These are phyloP conservation scores for Alternaria postmessia DNA, from an alignment of 2,329 filamentous ascomycete species.

Conservation along the genomic window DNA sequence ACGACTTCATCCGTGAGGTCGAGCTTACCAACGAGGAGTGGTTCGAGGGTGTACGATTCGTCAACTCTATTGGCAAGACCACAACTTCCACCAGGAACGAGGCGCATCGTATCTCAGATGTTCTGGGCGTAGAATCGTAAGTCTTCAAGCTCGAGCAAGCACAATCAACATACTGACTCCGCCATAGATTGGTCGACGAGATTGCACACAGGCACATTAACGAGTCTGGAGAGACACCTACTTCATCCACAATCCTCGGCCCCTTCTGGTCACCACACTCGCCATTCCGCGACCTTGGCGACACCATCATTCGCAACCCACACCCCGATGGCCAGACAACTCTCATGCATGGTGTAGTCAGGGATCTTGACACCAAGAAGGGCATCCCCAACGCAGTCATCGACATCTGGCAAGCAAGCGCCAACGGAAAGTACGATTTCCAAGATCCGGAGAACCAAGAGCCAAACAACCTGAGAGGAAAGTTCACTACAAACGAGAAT, in stretches of 20 bases:
- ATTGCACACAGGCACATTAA: conserved; percentile 71
- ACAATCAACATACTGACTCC: neutral
- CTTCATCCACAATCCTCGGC: conserved; percentile 78
- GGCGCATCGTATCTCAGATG: conserved; percentile 74
- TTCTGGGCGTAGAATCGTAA: conserved; percentile 76
- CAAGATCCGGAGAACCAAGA: conserved; percentile 75
- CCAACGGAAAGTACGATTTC: conserved; percentile 80
- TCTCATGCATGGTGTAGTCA: conserved; percentile 74
- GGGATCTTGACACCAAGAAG: conserved; percentile 70
- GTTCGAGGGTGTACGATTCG: conserved; percentile 76
- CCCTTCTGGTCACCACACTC: conserved; percentile 81
- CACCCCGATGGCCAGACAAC: conserved; percentile 65
- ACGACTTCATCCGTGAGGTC: conserved; percentile 80
- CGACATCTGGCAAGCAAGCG: conserved; percentile 80
- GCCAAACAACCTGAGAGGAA: conserved; percentile 78
- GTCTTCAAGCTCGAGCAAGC: conserved; percentile 35
- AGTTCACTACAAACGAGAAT: conserved; percentile 74
- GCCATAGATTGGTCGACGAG: conserved; percentile 67
- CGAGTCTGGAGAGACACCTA: conserved; percentile 68
- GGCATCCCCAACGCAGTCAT: conserved; percentile 73
- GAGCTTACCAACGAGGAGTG: conserved; percentile 81
- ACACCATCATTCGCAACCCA: conserved; percentile 70
- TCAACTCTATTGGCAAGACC: conserved; percentile 77
- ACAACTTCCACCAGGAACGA: conserved; percentile 76
- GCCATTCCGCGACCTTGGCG: conserved; percentile 73